phyloP scores from a whole-genome alignment of 345 rosid genomes.

The Eucalyptus guilfoylei region DNA sequence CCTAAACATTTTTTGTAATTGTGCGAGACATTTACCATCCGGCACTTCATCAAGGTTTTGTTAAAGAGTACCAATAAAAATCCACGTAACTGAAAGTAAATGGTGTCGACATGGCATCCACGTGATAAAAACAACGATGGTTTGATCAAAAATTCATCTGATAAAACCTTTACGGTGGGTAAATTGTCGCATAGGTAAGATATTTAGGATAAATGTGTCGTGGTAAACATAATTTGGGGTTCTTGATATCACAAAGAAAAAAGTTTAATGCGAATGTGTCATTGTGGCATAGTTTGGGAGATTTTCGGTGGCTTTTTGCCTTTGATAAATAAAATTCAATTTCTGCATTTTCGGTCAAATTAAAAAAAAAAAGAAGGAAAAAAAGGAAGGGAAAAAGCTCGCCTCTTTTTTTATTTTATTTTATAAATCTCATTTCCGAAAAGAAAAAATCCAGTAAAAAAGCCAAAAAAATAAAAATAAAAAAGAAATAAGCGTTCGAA shows the following conservation, averaged over 20 bases:
- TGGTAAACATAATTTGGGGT: fast-evolving
- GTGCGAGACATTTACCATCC: background rate
- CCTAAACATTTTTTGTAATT: fast-evolving
- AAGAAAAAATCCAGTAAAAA: background rate
- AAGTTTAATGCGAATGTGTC: fast-evolving
- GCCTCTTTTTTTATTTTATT: background rate
- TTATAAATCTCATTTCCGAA: background rate
- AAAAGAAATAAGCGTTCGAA: background rate
- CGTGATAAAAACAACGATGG: too few species aligned
- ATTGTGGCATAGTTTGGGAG: fast-evolving
- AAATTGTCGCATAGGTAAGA: fast-evolving
- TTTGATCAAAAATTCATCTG: background rate
- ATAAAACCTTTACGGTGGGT: background rate
- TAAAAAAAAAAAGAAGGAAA: background rate
- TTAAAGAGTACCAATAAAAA: background rate
- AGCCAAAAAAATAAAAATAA: background rate
- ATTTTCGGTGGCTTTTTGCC: too few species aligned
- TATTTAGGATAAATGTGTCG: too few species aligned
- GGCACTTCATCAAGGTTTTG: fast-evolving
- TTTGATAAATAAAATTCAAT: background rate
- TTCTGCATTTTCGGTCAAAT: background rate
- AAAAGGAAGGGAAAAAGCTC: background rate
- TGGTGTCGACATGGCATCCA: too few species aligned
- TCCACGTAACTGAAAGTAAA: fast-evolving
- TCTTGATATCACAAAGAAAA: too few species aligned